Evolutionary conservation across 805 yeast genomes (phyloP), one percentile per base, ranked within the genome.

Genomic region (Candida andamanensis): DNA sequence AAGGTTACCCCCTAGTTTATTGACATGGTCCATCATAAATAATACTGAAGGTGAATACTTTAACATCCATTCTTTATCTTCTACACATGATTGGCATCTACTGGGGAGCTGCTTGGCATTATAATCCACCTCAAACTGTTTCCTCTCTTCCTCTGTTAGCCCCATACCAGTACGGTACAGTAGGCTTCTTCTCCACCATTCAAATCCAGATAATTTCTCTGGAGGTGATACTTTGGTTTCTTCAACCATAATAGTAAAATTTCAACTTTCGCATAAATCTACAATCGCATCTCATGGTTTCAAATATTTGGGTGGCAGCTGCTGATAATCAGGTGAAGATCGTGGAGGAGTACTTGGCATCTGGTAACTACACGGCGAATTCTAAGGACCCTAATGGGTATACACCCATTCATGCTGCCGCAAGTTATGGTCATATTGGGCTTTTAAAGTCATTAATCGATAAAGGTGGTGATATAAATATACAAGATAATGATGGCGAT

Each of bases 351-450:
- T 62, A 67, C 32, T 58, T 92, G 6, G 63, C 57, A 8, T 46
- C 70, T 0, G 81, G 80, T 0, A 19, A 30, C 3, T 66, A 63
- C 41, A 68, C 78, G 3, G 74, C 96, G 3, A 81, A 85, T 49
- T 72, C 81, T 5, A 76, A 80, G 41, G 99, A 92, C 55, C 83
- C 85, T 1, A 85, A 89, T 48, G 99, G 99, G 1, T 92, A 94
- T 58, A 90, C 97, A 0, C 95, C 98, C 5, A 71, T 92, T 9
- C 99, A 92, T 55, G 99, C 99, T 1, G 97, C 98, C 1, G 95
- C 94, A 2, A 82, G 97, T 1, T 92, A 92, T 56, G 90, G 90
- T 6, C 89, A 90, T 52, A 46, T 60, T 2, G 87, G 81, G 7
- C 62, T 92, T 24, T 61, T 92, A 23, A 54, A 60, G 35, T 73